These are phyloP conservation scores for Chenopodium album DNA, from an alignment of 148 eudicot genomes.

Conservation along the genomic window DNA sequence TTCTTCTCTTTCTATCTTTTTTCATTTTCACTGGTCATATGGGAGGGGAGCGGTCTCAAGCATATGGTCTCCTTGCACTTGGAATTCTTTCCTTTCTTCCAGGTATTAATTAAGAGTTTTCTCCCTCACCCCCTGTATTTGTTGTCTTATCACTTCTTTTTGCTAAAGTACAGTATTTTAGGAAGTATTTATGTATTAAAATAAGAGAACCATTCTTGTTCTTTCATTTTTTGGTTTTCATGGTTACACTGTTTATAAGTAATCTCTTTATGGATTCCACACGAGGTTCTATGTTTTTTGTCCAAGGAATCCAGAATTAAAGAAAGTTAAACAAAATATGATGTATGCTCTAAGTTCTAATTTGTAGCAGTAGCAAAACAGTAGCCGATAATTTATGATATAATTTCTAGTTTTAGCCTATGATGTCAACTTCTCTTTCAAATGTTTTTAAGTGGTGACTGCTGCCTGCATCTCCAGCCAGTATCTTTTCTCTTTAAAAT, in stretches of 20 bases:
- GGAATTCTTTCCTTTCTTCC: constrained; percentile 85
- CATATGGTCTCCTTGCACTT: constrained; percentile 79
- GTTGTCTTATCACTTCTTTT: not conserved
- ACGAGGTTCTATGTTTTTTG: not conserved
- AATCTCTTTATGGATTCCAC: not conserved
- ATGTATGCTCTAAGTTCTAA: not conserved
- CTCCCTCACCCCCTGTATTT: not conserved
- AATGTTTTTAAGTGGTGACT: not conserved
- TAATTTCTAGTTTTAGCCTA: no score
- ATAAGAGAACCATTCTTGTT: not conserved
- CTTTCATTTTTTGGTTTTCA: not conserved
- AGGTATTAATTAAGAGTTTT: constrained; percentile 37
- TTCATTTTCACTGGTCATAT: constrained; percentile 93
- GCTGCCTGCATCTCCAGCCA: not conserved
- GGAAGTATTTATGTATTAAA: not conserved
- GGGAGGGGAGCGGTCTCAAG: constrained; percentile 84
- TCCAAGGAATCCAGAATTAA: not conserved
- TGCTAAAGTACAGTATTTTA: no score
- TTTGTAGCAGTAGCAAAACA: not conserved
- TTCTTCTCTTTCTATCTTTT: constrained; percentile 65
- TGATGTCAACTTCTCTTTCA: not conserved
- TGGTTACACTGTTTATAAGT: not conserved
- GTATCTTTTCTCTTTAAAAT: not conserved
- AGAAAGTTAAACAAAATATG: not conserved
- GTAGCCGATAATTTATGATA: not conserved